Evolutionary conservation across 768 basidiomycete species (phyloP).

Genomic region (Lactifluus volemus): DNA sequence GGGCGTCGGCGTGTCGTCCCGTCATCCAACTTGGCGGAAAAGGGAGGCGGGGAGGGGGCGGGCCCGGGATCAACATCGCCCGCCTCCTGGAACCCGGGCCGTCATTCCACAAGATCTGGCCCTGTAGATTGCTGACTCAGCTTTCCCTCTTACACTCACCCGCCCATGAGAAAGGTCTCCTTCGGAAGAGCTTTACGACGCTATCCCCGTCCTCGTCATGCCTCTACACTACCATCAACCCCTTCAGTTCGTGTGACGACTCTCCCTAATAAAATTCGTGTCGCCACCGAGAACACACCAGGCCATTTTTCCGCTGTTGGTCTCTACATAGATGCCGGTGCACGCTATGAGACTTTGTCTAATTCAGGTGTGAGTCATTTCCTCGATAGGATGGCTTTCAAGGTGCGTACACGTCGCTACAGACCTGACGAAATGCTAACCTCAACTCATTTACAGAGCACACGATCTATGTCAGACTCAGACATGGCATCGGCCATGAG

Average conservation of each 20-base stretch:
- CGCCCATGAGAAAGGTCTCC: constrained; percentile 9
- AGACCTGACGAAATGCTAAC: background rate
- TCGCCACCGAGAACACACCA: constrained; percentile 84
- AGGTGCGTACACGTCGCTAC: constrained; percentile 41
- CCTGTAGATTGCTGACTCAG: too few species aligned
- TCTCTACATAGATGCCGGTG: constrained; percentile 89
- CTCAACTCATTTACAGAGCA: constrained; percentile 44
- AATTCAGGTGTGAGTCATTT: constrained; percentile 85
- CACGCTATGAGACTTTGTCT: constrained; percentile 70
- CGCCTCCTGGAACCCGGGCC: too few species aligned
- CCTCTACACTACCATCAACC: constrained; percentile 12
- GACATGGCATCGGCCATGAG: constrained; percentile 52
- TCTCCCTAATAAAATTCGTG: constrained; percentile 82
- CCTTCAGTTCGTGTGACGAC: constrained; percentile 62
- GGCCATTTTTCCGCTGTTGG: constrained; percentile 94
- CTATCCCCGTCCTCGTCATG: constrained; percentile 7
- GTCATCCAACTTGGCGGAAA: too few species aligned
- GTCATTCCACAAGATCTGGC: too few species aligned
- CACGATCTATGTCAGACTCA: constrained; percentile 53
- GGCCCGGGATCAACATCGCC: too few species aligned
- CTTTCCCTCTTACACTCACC: background rate
- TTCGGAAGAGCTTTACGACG: constrained; percentile 10
- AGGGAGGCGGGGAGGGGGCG: too few species aligned
- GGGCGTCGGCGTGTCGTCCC: too few species aligned
- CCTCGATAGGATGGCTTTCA: constrained; percentile 93